phyloP scores from a whole-genome alignment of 1,139 yeast species.

The Yamadazyma oceani region DNA sequence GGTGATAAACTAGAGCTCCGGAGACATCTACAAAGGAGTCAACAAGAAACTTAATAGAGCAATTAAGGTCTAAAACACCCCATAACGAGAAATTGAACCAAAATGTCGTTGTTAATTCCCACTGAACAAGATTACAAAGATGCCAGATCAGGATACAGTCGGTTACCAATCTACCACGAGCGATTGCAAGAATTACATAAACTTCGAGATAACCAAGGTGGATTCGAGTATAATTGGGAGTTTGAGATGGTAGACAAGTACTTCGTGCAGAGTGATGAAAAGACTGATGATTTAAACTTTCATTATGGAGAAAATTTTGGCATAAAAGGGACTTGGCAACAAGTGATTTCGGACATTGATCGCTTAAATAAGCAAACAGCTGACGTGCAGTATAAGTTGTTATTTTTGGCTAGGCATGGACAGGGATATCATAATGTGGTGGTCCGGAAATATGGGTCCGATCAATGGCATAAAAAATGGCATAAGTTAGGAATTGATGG shows the following conservation, averaged over 20 bases:
- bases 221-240: constrained; percentile 32
- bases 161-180: constrained; percentile 12
- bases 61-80: too few relatives aligned
- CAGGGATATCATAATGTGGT: constrained; percentile 76
- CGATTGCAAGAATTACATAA: constrained; percentile 18
- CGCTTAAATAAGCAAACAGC: constrained; percentile 31
- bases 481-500: constrained; percentile 55
- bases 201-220: constrained; percentile 19
- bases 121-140: constrained; percentile 33
- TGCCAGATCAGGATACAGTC: constrained; percentile 29
- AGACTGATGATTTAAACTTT: constrained; percentile 50
- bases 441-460: constrained; percentile 54
- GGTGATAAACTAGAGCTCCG: too few relatives aligned
- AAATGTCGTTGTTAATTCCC: constrained; percentile 34
- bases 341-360: constrained; percentile 32
- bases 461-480: constrained; percentile 65
- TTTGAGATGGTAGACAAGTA: constrained; percentile 50
- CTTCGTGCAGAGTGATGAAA: constrained; percentile 48
- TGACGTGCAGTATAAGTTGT: constrained; percentile 50
- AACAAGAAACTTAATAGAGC: too few relatives aligned
- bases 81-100: too few relatives aligned
- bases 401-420: constrained; percentile 74
- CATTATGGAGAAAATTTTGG: constrained; percentile 55
- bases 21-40: too few relatives aligned
- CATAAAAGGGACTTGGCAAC: constrained; percentile 48